Percentiles rank a stretch among this genome's conserved stretches.
These are phyloP conservation scores for Alopecurus myosuroides DNA, from an alignment of 176 grass and related monocot species.

Conservation along the genomic window DNA sequence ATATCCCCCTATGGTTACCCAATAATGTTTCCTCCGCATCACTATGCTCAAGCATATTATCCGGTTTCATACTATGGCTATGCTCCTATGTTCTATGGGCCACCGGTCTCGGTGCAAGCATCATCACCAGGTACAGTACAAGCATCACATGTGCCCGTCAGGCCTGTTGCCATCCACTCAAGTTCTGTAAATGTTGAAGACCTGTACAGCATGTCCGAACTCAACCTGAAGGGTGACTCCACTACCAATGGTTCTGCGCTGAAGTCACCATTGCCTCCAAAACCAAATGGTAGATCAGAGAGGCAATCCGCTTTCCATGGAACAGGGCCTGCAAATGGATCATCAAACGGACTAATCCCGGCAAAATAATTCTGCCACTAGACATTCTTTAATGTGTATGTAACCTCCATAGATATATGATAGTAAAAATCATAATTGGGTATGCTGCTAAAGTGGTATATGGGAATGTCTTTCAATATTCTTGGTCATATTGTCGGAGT, in stretches of 20 bases:
- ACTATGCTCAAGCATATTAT: conserved; percentile 24
- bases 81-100: conserved; percentile 31
- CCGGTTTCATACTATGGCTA: conserved; percentile 31
- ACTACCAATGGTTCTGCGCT: background rate
- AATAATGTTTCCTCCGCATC: conserved; percentile 37
- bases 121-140: conserved; percentile 16
- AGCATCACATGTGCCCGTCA: conserved; percentile 40
- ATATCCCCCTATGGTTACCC: conserved; percentile 42
- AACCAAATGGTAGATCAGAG: conserved; percentile 25
- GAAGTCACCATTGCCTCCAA: conserved; percentile 20
- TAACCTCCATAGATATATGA: conserved; percentile 27
- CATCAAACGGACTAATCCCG: conserved; percentile 29
- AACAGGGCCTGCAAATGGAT: conserved; percentile 16
- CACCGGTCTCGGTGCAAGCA: background rate
- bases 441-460: conserved; percentile 23
- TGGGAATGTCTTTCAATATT: conserved; percentile 9
- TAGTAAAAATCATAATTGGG: conserved; percentile 24
- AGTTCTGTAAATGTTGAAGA: conserved; percentile 34
- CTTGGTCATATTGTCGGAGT: background rate
- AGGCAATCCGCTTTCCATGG: conserved; percentile 71
- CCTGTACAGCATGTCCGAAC: conserved; percentile 47
- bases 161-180: conserved; percentile 50
- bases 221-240: conserved; percentile 40
- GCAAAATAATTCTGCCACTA: conserved; percentile 11
- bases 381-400: conserved; percentile 27